Conservation (phyloP, 2,329 filamentous ascomycete species). For the Venturia effusa region DNA sequence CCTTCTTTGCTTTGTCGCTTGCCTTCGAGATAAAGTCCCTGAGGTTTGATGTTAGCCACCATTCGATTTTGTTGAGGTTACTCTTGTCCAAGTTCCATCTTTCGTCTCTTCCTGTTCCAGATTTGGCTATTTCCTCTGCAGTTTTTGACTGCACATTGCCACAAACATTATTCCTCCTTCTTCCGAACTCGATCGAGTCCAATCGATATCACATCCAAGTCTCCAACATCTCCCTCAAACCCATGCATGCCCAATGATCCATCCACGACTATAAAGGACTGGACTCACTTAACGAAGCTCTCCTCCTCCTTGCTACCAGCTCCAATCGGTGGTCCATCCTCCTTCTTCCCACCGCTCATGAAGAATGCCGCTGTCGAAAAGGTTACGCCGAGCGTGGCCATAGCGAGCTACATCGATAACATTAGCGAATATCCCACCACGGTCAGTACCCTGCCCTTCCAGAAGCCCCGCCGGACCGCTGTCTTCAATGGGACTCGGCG, state of each 20-base stretch:
- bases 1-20: conserved; percentile 7
- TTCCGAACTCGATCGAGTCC: neutral
- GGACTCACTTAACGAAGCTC: conserved; percentile 50
- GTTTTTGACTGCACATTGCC: neutral
- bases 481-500: neutral
- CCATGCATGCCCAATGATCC: neutral
- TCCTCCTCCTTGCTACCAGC: conserved; percentile 57
- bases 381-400: conserved; percentile 42
- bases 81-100: too few relatives aligned
- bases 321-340: conserved; percentile 46
- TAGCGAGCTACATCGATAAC: conserved; percentile 43
- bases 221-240: neutral
- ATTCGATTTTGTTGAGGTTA: neutral
- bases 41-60: neutral
- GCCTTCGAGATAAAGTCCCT: conserved; percentile 10
- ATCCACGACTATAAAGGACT: neutral
- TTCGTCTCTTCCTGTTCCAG: neutral
- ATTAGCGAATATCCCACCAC: neutral
- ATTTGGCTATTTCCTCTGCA: too few relatives aligned
- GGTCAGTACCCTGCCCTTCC: neutral
- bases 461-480: neutral
- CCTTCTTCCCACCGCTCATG: conserved; percentile 28
- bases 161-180: neutral
- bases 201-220: neutral
- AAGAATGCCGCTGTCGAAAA: conserved; percentile 35